Evolutionary conservation across 176 grass and related monocot genomes (phyloP).

Genomic region (Phyllostachys edulis): DNA sequence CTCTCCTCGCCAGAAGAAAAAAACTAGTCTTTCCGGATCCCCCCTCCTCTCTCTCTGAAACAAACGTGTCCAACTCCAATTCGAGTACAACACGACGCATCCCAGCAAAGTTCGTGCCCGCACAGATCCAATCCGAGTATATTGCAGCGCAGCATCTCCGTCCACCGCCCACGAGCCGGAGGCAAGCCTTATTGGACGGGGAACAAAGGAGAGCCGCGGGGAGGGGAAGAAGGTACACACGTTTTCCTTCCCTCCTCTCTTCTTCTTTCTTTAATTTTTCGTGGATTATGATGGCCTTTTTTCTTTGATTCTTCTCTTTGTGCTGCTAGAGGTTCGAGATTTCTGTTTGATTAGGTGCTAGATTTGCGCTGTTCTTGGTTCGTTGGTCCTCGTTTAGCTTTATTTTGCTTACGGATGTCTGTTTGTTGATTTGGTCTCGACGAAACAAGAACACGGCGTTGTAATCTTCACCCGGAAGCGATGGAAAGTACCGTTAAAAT

Average conservation of each 20-base stretch:
- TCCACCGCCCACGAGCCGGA: background rate
- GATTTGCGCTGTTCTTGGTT: background rate
- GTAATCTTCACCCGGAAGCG: background rate
- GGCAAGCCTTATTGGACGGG: background rate
- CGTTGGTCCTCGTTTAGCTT: background rate
- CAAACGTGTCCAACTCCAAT: too few relatives aligned
- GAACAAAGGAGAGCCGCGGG: background rate
- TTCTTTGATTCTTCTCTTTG: background rate
- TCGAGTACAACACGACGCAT: too few relatives aligned
- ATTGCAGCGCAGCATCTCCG: background rate
- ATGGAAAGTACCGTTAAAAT: too few relatives aligned
- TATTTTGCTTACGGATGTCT: background rate
- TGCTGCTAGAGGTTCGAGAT: background rate
- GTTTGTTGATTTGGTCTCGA: background rate
- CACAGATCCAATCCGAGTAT: background rate
- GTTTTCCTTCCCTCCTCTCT: background rate
- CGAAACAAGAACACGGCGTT: background rate
- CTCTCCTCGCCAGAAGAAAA: background rate
- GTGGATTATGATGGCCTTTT: background rate
- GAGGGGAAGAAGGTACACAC: background rate
- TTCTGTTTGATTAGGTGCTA: background rate
- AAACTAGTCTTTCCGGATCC: background rate
- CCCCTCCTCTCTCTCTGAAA: too few relatives aligned
- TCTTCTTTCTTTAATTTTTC: background rate
- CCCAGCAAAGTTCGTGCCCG: background rate